Conservation (phyloP, 805 yeast genomes). For the Metschnikowia matae region DNA sequence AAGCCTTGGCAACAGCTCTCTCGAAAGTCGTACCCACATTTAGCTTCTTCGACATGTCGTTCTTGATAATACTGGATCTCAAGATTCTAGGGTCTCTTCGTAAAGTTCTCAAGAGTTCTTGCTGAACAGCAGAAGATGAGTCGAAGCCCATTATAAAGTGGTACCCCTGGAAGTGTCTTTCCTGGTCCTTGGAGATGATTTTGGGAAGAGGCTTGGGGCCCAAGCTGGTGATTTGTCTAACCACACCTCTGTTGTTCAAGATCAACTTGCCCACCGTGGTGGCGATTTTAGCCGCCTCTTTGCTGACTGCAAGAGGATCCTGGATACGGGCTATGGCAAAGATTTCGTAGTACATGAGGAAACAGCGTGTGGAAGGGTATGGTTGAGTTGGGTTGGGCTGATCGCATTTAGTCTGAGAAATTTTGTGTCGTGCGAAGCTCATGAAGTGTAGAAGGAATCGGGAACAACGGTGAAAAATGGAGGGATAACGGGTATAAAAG, state of each 20-base stretch:
- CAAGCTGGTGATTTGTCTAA: conserved; percentile 73
- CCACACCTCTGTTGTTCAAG: conserved; percentile 89
- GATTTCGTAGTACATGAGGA: conserved; percentile 78
- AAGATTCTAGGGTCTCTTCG: conserved; percentile 88
- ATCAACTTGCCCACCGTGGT: conserved; percentile 76
- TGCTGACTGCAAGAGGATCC: conserved; percentile 41
- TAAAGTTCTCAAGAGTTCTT: conserved; percentile 74
- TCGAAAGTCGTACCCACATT: conserved; percentile 58
- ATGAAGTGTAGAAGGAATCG: background rate
- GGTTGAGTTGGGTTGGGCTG: background rate
- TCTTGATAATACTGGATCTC: conserved; percentile 68
- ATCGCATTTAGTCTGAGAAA: conserved; percentile 3
- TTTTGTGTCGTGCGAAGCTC: conserved; percentile 12
- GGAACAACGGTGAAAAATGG: no score
- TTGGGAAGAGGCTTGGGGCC: conserved; percentile 79
- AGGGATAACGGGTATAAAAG: no score
- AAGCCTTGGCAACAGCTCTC: conserved; percentile 24
- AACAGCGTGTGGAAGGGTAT: no score
- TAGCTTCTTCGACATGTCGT: conserved; percentile 48
- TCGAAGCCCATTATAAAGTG: conserved; percentile 87
- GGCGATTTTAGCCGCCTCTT: conserved; percentile 41
- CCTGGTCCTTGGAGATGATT: conserved; percentile 79
- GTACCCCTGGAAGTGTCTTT: conserved; percentile 84
- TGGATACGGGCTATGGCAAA: conserved; percentile 83
- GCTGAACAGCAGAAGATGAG: conserved; percentile 79